phyloP scores from a whole-genome alignment of 225 moss, liverwort and hornwort genomes.

The Polytrichum commune region DNA sequence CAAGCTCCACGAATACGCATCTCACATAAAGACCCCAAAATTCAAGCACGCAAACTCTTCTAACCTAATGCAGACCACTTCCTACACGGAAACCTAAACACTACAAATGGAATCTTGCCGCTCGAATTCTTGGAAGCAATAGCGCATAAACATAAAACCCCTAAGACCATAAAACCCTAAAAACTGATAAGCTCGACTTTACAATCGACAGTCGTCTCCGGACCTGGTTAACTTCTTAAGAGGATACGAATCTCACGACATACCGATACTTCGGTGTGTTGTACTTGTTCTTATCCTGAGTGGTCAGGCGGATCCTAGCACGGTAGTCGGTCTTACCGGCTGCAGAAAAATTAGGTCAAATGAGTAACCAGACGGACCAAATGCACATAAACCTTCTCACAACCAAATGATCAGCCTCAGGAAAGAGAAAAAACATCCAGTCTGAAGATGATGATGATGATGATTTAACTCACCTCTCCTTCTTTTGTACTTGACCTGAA shows the following conservation, averaged over 20 bases:
- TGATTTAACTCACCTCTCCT: constrained; percentile 46
- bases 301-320: constrained; percentile 73
- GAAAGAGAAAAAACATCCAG: no score
- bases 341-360: constrained; percentile 8
- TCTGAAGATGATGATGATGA: not conserved
- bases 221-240: not conserved
- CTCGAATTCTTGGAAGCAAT: no score
- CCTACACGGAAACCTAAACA: no score
- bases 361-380: not conserved
- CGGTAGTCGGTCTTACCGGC: constrained; percentile 89
- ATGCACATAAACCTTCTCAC: not conserved
- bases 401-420: not conserved
- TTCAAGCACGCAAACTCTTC: no score
- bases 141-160: no score
- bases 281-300: constrained; percentile 91
- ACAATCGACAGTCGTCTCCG: no score
- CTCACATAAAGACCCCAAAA: no score
- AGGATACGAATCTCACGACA: constrained; percentile 78
- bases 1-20: not conserved
- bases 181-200: no score
- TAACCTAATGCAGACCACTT: no score
- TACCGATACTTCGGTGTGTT: constrained; percentile 87
- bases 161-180: no score
- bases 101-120: no score
- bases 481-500: constrained; percentile 89